Base-by-base conservation (phyloP, 768 basidiomycete genomes). In the Lactarius hatsudake region DNA sequence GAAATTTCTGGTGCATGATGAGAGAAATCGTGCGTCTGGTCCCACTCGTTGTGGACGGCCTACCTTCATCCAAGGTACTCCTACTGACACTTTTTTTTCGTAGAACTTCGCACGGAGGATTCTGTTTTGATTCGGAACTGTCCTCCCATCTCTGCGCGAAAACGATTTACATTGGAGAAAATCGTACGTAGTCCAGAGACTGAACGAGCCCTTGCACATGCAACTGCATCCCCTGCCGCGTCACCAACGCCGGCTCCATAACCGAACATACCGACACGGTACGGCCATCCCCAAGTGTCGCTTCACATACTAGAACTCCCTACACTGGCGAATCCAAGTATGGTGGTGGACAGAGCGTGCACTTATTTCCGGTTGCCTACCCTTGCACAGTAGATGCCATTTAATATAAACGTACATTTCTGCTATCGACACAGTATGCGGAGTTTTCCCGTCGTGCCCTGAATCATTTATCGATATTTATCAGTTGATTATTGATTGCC, bases 1-100 rank as follows among this genome's bases (percentile, higher is more conserved):
- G 74, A 94, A 93, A 76, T 90, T 84, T 69, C 81, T 93, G 54
- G 81, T 88, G 13, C 92, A 94, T 62, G 92, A 94, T 71, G 87
- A 86, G 72, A 73, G 79, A 15, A 88, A 92, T 70, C 75, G 92
- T 93, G 74, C 59, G 89, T 79, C 61, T 20, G 30, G n/a, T 36
- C 32, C 34, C 58, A 18, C 54, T 56, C 20, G 30, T 20, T 32
- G 32, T 56, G 28, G 9, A n/a, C 59, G 53, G 3, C n/a, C 63
- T n/a, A 34, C 55, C 61, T 20, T 43, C 48, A 28, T 4, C 8
- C 34, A 28, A n/a, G 20, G n/a, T 40, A 42, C 67, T 68, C 66
- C 73, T 60, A 13, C 48, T 64, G 23, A 51, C 55, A 28, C 10
- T 15, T 18, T 43, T 34, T 20, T 12, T 32, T 55, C n/a, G 58